phyloP scores from a whole-genome alignment of 768 basidiomycete genomes.

The Daedalea quercina region DNA sequence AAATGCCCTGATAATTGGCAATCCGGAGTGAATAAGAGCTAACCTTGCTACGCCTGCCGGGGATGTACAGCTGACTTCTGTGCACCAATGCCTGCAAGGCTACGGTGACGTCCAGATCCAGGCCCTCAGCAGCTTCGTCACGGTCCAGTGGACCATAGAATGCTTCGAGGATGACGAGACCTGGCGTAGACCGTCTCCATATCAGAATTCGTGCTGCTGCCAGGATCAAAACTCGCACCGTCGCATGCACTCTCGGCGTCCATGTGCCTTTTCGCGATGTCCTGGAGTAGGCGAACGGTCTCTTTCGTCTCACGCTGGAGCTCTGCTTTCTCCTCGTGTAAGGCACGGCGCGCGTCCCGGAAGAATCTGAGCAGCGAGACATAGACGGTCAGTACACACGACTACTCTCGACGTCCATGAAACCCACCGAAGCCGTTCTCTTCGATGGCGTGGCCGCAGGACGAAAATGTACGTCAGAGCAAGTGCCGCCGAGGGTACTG shows the following conservation, averaged over 20 bases:
- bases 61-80: conserved; percentile 71
- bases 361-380: conserved; percentile 45
- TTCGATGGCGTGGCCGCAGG: conserved; percentile 47
- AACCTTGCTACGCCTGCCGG: conserved; percentile 73
- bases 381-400: conserved; percentile 7
- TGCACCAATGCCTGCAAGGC: conserved; percentile 78
- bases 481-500: conserved; percentile 50
- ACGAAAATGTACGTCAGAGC: conserved; percentile 50
- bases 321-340: conserved; percentile 60
- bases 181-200: conserved; percentile 27
- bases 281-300: conserved; percentile 54
- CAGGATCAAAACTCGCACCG: conserved; percentile 37
- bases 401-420: conserved; percentile 5
- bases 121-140: conserved; percentile 43
- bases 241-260: conserved; percentile 58
- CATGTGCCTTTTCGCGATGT: conserved; percentile 57
- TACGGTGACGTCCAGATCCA: conserved; percentile 71
- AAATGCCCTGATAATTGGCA: too few species aligned
- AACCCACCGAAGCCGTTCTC: conserved; percentile 46
- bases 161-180: conserved; percentile 72
- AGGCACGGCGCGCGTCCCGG: conserved; percentile 51
- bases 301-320: conserved; percentile 58
- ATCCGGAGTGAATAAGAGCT: too few species aligned
- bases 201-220: neutral
- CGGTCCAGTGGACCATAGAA: conserved; percentile 55